These are phyloP conservation scores for Earliella scabrosa DNA, from an alignment of 1,284 basidiomycete species.

Conservation along the genomic window DNA sequence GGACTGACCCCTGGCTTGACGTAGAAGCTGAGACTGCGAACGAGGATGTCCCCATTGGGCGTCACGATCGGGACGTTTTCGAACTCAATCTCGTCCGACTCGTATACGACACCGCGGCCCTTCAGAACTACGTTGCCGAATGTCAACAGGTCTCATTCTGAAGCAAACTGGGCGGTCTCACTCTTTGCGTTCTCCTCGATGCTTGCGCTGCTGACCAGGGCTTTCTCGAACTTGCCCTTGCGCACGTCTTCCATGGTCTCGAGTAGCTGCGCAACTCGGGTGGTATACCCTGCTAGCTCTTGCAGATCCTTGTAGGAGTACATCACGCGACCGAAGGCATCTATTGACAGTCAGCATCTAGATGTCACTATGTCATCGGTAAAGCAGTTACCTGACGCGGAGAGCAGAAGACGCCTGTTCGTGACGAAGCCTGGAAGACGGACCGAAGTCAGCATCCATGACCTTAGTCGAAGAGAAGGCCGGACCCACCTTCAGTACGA, in stretches of 20 bases:
- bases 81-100: conserved; percentile 90
- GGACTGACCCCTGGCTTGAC: conserved; percentile 85
- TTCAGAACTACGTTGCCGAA: conserved; percentile 62
- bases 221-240: conserved; percentile 88
- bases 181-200: conserved; percentile 83
- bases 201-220: conserved; percentile 75
- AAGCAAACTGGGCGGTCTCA: conserved; percentile 43
- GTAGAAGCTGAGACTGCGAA: conserved; percentile 85
- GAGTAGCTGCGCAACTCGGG: conserved; percentile 87
- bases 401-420: conserved; percentile 89
- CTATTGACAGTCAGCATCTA: conserved; percentile 39
- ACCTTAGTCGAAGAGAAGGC: not conserved
- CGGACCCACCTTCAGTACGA: conserved; percentile 76
- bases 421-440: conserved; percentile 81
- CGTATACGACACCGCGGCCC: conserved; percentile 79
- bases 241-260: conserved; percentile 93
- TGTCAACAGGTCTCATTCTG: not conserved
- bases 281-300: conserved; percentile 95
- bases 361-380: not conserved
- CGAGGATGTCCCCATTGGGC: conserved; percentile 93
- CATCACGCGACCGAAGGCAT: conserved; percentile 86
- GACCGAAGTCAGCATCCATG: not conserved
- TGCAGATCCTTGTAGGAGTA: conserved; percentile 97
- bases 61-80: conserved; percentile 95
- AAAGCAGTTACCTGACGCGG: conserved; percentile 60